These are phyloP conservation scores for Calonectria naviculata DNA, from an alignment of 2,329 filamentous ascomycete genomes.

Conservation along the genomic window DNA sequence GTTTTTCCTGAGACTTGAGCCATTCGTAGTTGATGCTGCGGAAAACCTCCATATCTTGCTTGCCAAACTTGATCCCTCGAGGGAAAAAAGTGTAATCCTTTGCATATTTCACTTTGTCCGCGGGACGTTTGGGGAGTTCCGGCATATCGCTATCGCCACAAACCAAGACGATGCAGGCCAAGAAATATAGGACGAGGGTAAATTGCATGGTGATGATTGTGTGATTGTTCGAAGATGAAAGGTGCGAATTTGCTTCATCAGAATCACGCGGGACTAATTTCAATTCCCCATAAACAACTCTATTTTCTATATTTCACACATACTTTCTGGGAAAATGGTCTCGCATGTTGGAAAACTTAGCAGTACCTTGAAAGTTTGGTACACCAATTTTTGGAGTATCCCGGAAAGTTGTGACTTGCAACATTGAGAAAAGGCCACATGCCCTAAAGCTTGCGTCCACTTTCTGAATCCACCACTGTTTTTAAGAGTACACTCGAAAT, in stretches of 20 bases:
- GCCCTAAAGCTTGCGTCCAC: not conserved
- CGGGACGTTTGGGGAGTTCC: not conserved
- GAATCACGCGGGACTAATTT: no score
- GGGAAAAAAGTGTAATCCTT: not conserved
- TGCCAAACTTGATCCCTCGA: not conserved
- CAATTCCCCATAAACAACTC: not conserved
- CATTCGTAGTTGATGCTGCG: not conserved
- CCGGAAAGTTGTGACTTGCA: not conserved
- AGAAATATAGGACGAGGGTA: not conserved
- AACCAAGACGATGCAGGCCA: not conserved
- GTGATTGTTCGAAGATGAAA: not conserved
- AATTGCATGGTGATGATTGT: not conserved
- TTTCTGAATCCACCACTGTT: not conserved
- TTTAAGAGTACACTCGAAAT: no score
- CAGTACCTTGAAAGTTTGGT: not conserved
- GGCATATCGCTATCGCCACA: not conserved
- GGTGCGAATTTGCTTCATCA: not conserved
- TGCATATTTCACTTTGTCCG: not conserved
- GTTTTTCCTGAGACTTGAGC: not conserved
- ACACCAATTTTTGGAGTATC: not conserved
- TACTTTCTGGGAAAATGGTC: not conserved
- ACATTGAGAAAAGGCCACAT: not conserved
- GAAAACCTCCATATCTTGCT: not conserved
- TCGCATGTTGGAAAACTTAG: not conserved
- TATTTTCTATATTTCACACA: not conserved